Percentiles rank a stretch among this genome's conserved stretches.
phyloP scores from a whole-genome alignment of 371 early-diverging fungal species.

The Zychaea mexicana region DNA sequence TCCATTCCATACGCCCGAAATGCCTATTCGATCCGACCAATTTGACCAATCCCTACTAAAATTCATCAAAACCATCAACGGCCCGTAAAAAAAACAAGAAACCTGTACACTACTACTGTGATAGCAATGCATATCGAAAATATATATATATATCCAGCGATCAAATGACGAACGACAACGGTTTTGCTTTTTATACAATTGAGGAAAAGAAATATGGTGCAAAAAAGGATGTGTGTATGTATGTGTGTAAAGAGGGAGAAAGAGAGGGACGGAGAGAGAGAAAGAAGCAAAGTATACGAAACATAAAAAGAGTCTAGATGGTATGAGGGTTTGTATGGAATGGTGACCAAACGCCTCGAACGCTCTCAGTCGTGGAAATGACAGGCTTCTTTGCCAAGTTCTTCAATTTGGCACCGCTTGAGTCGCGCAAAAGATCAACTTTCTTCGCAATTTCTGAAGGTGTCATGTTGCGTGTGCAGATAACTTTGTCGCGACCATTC shows the following conservation, averaged over 20 bases:
- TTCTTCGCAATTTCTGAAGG: slow-evolving; percentile 64
- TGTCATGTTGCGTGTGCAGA: slow-evolving; percentile 71
- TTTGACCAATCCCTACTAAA: slow-evolving; percentile 86
- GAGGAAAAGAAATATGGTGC: not conserved
- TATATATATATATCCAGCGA: too few relatives aligned
- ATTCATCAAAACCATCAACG: slow-evolving; percentile 57
- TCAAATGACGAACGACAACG: too few relatives aligned
- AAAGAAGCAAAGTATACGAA: not conserved
- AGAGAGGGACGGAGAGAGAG: not conserved
- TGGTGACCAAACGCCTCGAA: slow-evolving; percentile 90
- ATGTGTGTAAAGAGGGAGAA: not conserved
- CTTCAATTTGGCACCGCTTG: slow-evolving; percentile 66
- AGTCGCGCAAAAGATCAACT: slow-evolving; percentile 67
- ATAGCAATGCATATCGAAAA: too few relatives aligned
- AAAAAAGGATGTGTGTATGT: not conserved
- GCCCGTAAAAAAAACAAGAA: slow-evolving; percentile 5
- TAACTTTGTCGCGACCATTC: slow-evolving; percentile 74
- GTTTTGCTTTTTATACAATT: too few relatives aligned
- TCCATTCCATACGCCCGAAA: slow-evolving; percentile 98
- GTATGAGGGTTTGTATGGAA: slow-evolving; percentile 75
- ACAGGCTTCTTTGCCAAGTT: slow-evolving; percentile 74
- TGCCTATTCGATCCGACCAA: slow-evolving; percentile 97
- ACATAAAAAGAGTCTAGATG: slow-evolving; percentile 49
- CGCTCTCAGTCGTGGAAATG: slow-evolving; percentile 77
- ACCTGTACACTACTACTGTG: too few relatives aligned